Evolutionary conservation across 116 monocot genomes (phyloP).

Genomic region (Zostera marina): DNA sequence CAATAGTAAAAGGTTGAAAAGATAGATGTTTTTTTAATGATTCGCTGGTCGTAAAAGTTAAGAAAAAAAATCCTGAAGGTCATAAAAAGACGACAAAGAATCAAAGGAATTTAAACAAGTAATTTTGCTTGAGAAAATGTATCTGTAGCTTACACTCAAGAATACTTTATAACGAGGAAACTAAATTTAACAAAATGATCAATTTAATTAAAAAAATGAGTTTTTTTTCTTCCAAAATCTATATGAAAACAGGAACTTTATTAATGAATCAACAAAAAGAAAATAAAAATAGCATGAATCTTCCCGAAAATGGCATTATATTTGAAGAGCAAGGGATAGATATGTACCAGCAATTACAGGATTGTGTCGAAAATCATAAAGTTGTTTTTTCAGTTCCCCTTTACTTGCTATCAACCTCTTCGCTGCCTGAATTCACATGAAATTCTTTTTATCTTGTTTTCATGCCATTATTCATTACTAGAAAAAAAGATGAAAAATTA

Average conservation of each 20-base stretch:
- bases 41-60: not conserved
- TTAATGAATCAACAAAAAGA: too few species aligned
- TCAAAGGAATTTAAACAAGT: not conserved
- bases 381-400: slow-evolving; percentile 58
- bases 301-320: too few species aligned
- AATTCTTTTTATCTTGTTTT: not conserved
- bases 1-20: not conserved
- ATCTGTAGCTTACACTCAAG: not conserved
- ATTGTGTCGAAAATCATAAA: slow-evolving; percentile 54
- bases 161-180: not conserved
- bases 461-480: too few species aligned
- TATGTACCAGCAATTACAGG: slow-evolving; percentile 49
- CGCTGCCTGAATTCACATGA: slow-evolving; percentile 69
- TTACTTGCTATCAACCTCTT: slow-evolving; percentile 60
- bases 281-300: too few species aligned
- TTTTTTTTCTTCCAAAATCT: not conserved
- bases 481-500: too few species aligned
- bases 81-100: not conserved
- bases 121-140: not conserved
- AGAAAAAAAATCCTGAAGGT: too few species aligned
- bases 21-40: not conserved
- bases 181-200: too few species aligned
- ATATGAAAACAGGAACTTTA: not conserved
- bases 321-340: not conserved
- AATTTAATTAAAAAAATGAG: not conserved